Base-by-base conservation (phyloP, 805 yeast species). In the Starmera quercuum region DNA sequence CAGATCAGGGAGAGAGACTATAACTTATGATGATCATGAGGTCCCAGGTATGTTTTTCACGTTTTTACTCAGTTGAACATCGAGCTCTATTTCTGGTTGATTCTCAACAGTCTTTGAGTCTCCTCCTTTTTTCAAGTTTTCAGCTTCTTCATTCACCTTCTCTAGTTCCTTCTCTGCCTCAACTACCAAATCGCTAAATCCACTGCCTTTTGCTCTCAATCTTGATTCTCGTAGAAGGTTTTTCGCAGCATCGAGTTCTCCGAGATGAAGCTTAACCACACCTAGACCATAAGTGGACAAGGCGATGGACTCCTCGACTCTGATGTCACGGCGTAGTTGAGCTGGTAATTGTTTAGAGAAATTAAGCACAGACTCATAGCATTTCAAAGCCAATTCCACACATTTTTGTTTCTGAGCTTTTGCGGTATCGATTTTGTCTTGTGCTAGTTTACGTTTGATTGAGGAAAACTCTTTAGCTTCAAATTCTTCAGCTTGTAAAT, bases 261-360 rank as follows among this genome's bases (percentile, higher is more conserved):
- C 72, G 30, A 64, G 50, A 45, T 83, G 84, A n/a, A 80, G 57
- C 29, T 73, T 68, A 9, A 85, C 68, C 5, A 87, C 94, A 2
- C 96, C 97, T 26, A 84, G 63, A 0, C 95, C 94, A 51, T 83
- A 88, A 0, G 86, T 75, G 1, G 95, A 76, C 52, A 88, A 64
- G 0, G 94, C 92, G 27, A 82, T 75, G 1, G 83, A 75, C 41
- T 83, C 85, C 21, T 73, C 68, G 10, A 81, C 56, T 6, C 62
- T 58, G 9, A 55, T 53, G 31, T 66, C 69, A 12, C 60, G 49
- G 30, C 64, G 51, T 11, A 51, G 26, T 33, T 44, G 38, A 19
- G 61, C 48, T 2, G 65, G 63, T 16, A 70, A 45, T 28, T 62
- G 58, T 39, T 66, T 66, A 3, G 69, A 54, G 26, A 63, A 63